Evolutionary conservation across 1,284 basidiomycete species (phyloP).

Genomic region (Cryptococcus sp.): DNA sequence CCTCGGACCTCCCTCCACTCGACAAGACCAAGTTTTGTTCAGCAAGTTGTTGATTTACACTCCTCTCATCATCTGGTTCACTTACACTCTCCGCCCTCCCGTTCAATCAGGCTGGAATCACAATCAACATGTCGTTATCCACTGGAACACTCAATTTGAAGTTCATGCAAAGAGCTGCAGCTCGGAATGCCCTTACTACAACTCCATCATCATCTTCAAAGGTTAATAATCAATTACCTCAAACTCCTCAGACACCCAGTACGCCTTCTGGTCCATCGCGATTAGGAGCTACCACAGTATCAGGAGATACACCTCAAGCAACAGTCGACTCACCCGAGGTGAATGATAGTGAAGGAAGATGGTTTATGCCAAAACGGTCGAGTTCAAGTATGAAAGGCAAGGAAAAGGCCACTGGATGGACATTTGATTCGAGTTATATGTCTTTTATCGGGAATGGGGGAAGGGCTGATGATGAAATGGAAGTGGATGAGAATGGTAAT

Average conservation of each 20-base stretch:
- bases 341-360: conserved; percentile 7
- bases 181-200: conserved; percentile 9
- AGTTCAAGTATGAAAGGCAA: background rate
- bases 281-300: background rate
- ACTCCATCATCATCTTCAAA: background rate
- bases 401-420: conserved; percentile 1
- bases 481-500: background rate
- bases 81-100: background rate
- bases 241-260: background rate
- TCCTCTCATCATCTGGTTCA: too few species aligned
- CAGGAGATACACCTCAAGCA: background rate
- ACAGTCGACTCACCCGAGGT: background rate
- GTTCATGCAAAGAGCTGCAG: conserved; percentile 45
- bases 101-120: background rate
- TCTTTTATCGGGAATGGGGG: conserved; percentile 16
- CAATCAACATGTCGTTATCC: conserved; percentile 31
- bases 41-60: too few species aligned
- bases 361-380: conserved; percentile 3
- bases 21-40: too few species aligned
- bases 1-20: too few species aligned
- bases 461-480: background rate
- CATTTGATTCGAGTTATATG: conserved; percentile 29
- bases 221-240: background rate
- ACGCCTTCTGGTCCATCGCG: background rate
- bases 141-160: conserved; percentile 42